Evolutionary conservation across 2,329 filamentous ascomycete species (phyloP), one percentile per base, ranked within the genome.

Genomic region (Trichoderma sp.): DNA sequence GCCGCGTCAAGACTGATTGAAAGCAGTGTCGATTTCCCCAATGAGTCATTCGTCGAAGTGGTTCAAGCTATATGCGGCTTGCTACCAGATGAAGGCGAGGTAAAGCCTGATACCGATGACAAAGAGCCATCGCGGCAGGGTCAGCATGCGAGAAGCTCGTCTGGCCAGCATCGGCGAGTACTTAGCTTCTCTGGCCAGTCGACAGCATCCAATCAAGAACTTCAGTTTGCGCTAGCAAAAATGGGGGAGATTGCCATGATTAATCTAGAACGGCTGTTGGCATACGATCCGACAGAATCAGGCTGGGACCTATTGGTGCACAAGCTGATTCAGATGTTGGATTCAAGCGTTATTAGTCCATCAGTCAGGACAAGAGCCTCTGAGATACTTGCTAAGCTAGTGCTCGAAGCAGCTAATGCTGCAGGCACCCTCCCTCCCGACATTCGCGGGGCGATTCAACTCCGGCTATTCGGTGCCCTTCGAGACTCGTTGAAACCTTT

Each of bases 11-110:
- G 96, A 73, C 85, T 99, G 20, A 91, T 98, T 71, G 96, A 98
- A 79, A 97, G 94, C 81, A 98, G 95, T 0, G 86, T 92, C 17
- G 95, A 98, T 76, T 98, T 97, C 76, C 93, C 94, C 0, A 94
- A 95, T 74, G 86, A 90, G 17, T 86, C 94, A 0, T 98, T 98
- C 76, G 84, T 92, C 6, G 89, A 93, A 74, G 89, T 98, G 11
- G 85, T 98, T 2, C 84, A 86, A 68, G 92, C 94, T 0, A 86
- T 97, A 4, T 94, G 94, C 77, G 85, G 87, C 59, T 84, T 98
- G 7, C 85, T 97, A 6, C 86, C 87, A 39, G 77, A 80, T 30
- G 77, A 76, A n/a, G 26, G 77, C 5, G 71, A 75, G 4, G 75
- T 78, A 9, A 76, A 74, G 20, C 9, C 68, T 1, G 79, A 76